Evolutionary conservation across 495 filamentous ascomycete genomes (phyloP).

Genomic region (Aspergillus olivimuriae): DNA sequence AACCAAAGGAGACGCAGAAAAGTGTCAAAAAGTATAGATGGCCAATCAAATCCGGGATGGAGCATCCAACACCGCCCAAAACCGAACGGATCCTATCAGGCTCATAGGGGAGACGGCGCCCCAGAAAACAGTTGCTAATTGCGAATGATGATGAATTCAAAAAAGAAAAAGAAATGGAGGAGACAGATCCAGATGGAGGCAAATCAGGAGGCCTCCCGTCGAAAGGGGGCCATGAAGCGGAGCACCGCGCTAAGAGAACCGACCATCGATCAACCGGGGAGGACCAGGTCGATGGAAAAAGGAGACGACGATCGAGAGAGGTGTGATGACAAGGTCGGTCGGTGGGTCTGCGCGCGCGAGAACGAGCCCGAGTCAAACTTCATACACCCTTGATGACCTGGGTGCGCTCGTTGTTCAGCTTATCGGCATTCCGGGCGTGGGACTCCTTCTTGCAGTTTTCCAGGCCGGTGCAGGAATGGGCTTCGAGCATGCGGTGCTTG

Average conservation of each 20-base stretch:
- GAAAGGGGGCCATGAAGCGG: too few relatives aligned
- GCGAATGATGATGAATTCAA: constrained; percentile 7
- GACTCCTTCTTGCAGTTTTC: constrained; percentile 97
- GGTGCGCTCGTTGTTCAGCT: constrained; percentile 85
- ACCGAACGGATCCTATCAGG: too few relatives aligned
- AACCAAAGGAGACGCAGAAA: constrained; percentile 10
- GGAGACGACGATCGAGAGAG: too few relatives aligned
- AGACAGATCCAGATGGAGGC: too few relatives aligned
- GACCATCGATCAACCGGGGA: constrained; percentile 8
- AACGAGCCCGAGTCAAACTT: too few relatives aligned
- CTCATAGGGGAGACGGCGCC: too few relatives aligned
- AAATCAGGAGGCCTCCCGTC: too few relatives aligned
- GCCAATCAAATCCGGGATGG: background rate
- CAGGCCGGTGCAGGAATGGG: constrained; percentile 86
- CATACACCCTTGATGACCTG: constrained; percentile 59
- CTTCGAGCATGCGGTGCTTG: constrained; percentile 87
- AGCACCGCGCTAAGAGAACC: constrained; percentile 35
- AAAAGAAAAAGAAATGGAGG: background rate
- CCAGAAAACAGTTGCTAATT: constrained; percentile 4
- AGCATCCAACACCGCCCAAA: background rate
- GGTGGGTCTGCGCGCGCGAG: too few relatives aligned
- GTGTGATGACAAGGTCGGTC: too few relatives aligned
- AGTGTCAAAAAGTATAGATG: constrained; percentile 4
- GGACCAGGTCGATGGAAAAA: constrained; percentile 3
- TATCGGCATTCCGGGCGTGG: constrained; percentile 84